phyloP scores from a whole-genome alignment of 2,329 filamentous ascomycete species.

The Trichothecium roseum region DNA sequence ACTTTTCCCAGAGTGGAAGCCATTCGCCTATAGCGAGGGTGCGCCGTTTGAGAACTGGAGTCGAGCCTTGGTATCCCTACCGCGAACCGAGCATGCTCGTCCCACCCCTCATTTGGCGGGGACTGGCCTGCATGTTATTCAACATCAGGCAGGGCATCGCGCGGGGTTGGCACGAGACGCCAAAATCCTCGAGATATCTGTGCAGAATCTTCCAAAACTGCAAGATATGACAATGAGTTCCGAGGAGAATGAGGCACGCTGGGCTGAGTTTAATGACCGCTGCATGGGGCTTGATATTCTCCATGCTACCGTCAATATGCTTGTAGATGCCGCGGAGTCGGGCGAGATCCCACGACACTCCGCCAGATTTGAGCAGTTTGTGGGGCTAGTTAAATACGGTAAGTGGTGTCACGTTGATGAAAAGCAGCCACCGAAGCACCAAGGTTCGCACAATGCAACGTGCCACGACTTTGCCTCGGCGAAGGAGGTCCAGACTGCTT shows the following conservation, averaged over 20 bases:
- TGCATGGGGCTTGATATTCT: neutral
- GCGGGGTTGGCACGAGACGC: too few relatives aligned
- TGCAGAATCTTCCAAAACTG: constrained; percentile 17
- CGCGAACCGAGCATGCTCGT: constrained; percentile 1
- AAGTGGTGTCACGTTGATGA: constrained; percentile 1
- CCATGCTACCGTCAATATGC: neutral
- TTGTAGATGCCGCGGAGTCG: too few relatives aligned
- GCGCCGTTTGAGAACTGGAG: constrained; percentile 13
- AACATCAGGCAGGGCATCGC: too few relatives aligned
- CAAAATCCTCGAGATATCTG: constrained; percentile 5
- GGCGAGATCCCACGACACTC: too few relatives aligned
- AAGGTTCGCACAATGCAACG: too few relatives aligned
- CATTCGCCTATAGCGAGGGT: constrained; percentile 16
- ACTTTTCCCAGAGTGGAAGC: constrained; percentile 17
- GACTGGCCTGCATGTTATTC: too few relatives aligned
- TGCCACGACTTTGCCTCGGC: too few relatives aligned
- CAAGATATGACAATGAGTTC: constrained; percentile 6
- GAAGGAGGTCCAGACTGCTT: too few relatives aligned
- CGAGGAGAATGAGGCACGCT: neutral
- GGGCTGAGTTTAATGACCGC: neutral
- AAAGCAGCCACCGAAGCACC: too few relatives aligned
- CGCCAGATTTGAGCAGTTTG: neutral
- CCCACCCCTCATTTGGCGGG: too few relatives aligned
- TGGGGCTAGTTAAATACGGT: too few relatives aligned
- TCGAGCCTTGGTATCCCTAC: neutral